These are phyloP conservation scores for Cucurbita moschata DNA, from an alignment of 306 rosid species.

Conservation along the genomic window DNA sequence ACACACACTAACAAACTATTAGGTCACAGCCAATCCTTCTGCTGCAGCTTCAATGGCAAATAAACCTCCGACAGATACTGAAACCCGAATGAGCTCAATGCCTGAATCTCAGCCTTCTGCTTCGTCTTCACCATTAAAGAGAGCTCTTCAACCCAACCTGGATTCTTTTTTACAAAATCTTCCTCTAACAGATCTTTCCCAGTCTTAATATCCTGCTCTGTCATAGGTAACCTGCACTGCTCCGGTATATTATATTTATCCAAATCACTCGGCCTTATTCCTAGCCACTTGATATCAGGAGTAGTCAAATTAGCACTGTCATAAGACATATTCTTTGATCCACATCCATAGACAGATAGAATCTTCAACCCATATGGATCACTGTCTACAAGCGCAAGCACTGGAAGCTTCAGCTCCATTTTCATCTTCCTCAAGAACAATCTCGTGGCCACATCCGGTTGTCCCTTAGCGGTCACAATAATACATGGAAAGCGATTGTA, in stretches of 20 bases:
- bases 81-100: conserved; percentile 76
- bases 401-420: conserved; percentile 71
- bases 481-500: conserved; percentile 80
- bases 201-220: conserved; percentile 92
- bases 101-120: conserved; percentile 98
- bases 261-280: conserved; percentile 80
- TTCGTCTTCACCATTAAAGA: conserved; percentile 82
- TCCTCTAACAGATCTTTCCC: conserved; percentile 90
- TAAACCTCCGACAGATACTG: conserved; percentile 83
- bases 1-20: background rate
- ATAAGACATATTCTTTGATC: conserved; percentile 88
- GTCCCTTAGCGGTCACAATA: conserved; percentile 70
- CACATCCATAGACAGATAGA: conserved; percentile 77
- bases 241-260: conserved; percentile 90
- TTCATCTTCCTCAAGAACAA: conserved; percentile 84
- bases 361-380: conserved; percentile 88
- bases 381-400: conserved; percentile 82
- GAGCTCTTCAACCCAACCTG: conserved; percentile 90
- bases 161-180: conserved; percentile 91
- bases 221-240: conserved; percentile 84
- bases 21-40: conserved; percentile 64
- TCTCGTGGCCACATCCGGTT: conserved; percentile 85
- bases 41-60: conserved; percentile 77
- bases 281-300: conserved; percentile 90
- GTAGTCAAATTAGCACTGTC: conserved; percentile 86